These are phyloP conservation scores for Isabelozyma heimii DNA, from an alignment of 805 yeast species.

Conservation along the genomic window DNA sequence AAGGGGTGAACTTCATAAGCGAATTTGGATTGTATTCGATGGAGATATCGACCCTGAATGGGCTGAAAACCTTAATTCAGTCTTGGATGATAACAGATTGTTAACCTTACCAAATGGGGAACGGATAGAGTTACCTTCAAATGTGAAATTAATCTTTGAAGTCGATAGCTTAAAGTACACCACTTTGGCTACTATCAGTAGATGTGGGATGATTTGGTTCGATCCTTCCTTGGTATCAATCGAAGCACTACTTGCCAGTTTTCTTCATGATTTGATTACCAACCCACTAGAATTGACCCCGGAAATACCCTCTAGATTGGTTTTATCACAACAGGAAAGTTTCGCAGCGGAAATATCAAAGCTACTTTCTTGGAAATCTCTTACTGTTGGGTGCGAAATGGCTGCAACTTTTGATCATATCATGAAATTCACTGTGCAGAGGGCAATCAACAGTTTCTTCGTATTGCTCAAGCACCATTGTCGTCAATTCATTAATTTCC, in stretches of 20 bases:
- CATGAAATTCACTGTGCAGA: conserved; percentile 44
- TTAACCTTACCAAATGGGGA: conserved; percentile 90
- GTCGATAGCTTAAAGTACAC: conserved; percentile 63
- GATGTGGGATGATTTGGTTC: conserved; percentile 88
- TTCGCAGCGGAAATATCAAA: conserved; percentile 7
- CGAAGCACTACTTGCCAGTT: conserved; percentile 11
- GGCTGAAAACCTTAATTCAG: conserved; percentile 89
- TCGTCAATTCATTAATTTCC: conserved; percentile 13
- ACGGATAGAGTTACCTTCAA: conserved; percentile 62
- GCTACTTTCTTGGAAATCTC: background rate
- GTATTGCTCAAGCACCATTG: conserved; percentile 38
- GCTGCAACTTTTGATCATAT: conserved; percentile 42
- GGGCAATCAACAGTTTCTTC: conserved; percentile 38
- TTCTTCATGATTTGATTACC: conserved; percentile 15
- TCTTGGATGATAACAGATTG: conserved; percentile 80
- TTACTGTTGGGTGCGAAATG: conserved; percentile 17
- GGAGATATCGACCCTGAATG: conserved; percentile 93
- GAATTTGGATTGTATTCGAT: conserved; percentile 81
- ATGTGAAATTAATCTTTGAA: conserved; percentile 72
- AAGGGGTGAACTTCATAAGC: conserved; percentile 55
- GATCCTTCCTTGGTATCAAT: conserved; percentile 29
- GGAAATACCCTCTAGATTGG: conserved; percentile 8
- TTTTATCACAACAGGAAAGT: conserved; percentile 7
- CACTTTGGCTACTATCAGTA: conserved; percentile 87
- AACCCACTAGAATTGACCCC: conserved; percentile 5